A percentile compares a stretch with the other conserved stretches of the same genome.
These are phyloP conservation scores for Pseudomonodictys pantanalensis DNA, from an alignment of 495 filamentous ascomycete species.

Conservation along the genomic window DNA sequence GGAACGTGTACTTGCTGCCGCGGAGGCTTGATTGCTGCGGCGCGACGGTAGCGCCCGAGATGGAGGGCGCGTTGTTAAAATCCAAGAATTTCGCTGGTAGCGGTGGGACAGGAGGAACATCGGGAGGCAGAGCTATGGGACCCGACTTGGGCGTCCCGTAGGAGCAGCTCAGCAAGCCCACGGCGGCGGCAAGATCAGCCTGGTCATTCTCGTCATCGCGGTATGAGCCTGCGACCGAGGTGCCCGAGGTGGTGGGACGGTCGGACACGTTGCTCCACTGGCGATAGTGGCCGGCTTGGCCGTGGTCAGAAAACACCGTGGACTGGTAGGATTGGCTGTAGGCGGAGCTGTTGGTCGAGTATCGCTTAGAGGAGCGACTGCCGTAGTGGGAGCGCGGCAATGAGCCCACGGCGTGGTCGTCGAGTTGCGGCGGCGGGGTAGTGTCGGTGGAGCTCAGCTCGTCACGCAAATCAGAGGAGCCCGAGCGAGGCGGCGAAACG, in stretches of 20 bases:
- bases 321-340: constrained; percentile 88
- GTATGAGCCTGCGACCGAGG: constrained; percentile 46
- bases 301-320: constrained; percentile 49
- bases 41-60: constrained; percentile 42
- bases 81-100: constrained; percentile 68
- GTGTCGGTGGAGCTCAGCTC: constrained; percentile 66
- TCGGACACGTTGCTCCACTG: constrained; percentile 45
- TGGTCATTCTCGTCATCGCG: constrained; percentile 67
- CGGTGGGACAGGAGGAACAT: constrained; percentile 83
- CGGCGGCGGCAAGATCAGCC: constrained; percentile 70
- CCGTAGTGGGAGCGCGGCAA: constrained; percentile 37
- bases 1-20: constrained; percentile 46
- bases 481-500: constrained; percentile 72
- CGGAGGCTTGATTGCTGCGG: constrained; percentile 43
- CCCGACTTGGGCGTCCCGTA: constrained; percentile 76
- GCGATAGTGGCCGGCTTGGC: constrained; percentile 50
- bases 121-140: constrained; percentile 65
- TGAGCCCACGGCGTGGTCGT: constrained; percentile 39
- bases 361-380: constrained; percentile 51
- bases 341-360: constrained; percentile 58
- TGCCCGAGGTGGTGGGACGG: constrained; percentile 44
- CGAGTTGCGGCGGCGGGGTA: constrained; percentile 63
- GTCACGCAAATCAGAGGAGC: constrained; percentile 70
- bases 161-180: constrained; percentile 85
- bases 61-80: constrained; percentile 43